Base-by-base conservation (phyloP, 768 basidiomycete species). In the Boletus pseudo-olivaceus region DNA sequence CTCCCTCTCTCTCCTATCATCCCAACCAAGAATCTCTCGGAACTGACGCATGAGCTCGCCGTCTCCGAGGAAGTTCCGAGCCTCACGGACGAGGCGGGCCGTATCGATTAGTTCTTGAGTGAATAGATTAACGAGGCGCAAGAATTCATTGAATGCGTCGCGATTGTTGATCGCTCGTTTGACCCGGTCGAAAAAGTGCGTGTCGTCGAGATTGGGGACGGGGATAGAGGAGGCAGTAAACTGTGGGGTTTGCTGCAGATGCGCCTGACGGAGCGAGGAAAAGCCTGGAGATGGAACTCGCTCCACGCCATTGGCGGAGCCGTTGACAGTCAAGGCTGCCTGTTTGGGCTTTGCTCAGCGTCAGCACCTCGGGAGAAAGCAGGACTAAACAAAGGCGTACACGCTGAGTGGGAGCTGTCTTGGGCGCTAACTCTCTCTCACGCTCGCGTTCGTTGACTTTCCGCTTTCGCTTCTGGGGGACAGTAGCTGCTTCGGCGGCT, bases 111-210 rank as follows among this genome's bases (percentile, higher is more conserved):
- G 84, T 56, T 94, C 92, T 66, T 96, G 93, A 2, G 92, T 90
- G 66, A 94, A 99, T 2, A 99, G 79, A 70, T 98, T 98, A 61
- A 98, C 82, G 42, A 98, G 76, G 67, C 94, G 97, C 56, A 99
- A 75, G 72, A 99, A 98, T 71, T 98, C 97, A 68, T 94, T 92
- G 72, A 89, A 92, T 1, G 84, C 82, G 45, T 91, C 88, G 12
- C 86, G 78, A 57, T 80, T 85, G 52, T 87, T 85, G 41, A 93
- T 73, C 1, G 80, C 76, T 15, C 82, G 82, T 62, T 85, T 87
- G 46, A 98, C 93, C 27, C 88, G 88, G 54, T 97, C 94, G 68
- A 99, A 99, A 73, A 98, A 98, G 51, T 86, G 86, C 3, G 81
- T 77, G 47, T 93, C 87, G 27, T 84, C 81, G n/a, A 58, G 63